phyloP scores from a whole-genome alignment of 2,329 filamentous ascomycete species.

The Epichloe typhina region DNA sequence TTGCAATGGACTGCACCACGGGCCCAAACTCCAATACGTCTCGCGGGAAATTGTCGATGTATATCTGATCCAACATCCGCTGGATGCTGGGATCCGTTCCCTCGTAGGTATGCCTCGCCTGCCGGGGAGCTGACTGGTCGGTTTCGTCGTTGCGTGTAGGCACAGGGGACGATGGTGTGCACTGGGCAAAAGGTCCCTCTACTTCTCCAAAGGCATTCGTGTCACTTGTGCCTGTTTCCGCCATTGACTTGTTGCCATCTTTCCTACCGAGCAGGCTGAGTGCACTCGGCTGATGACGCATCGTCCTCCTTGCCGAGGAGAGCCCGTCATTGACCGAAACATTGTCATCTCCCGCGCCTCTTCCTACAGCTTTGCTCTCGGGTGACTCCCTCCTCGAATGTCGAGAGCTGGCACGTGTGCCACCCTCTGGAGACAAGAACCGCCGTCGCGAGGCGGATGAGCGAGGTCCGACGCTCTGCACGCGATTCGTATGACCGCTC shows the following conservation, averaged over 20 bases:
- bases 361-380: conserved; percentile 11
- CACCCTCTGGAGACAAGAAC: conserved; percentile 18
- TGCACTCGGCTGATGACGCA: conserved; percentile 47
- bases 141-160: conserved; percentile 14
- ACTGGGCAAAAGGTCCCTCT: conserved; percentile 39
- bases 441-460: conserved; percentile 15
- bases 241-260: conserved; percentile 42
- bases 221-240: conserved; percentile 46
- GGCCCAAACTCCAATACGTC: conserved; percentile 65
- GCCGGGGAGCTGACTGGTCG: conserved; percentile 27
- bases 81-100: conserved; percentile 62
- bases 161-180: conserved; percentile 10
- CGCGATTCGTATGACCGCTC: conserved; percentile 36
- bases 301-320: conserved; percentile 29
- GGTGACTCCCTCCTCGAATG: conserved; percentile 26
- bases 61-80: conserved; percentile 72
- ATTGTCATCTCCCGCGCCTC: conserved; percentile 18
- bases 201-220: conserved; percentile 47
- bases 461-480: conserved; percentile 22
- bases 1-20: conserved; percentile 55
- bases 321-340: conserved; percentile 26
- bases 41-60: conserved; percentile 55
- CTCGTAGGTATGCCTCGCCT: conserved; percentile 64
- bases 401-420: conserved; percentile 20
- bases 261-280: conserved; percentile 45